These are phyloP conservation scores for Colletotrichum sp. DNA, from an alignment of 2,329 filamentous ascomycete species.

Conservation along the genomic window DNA sequence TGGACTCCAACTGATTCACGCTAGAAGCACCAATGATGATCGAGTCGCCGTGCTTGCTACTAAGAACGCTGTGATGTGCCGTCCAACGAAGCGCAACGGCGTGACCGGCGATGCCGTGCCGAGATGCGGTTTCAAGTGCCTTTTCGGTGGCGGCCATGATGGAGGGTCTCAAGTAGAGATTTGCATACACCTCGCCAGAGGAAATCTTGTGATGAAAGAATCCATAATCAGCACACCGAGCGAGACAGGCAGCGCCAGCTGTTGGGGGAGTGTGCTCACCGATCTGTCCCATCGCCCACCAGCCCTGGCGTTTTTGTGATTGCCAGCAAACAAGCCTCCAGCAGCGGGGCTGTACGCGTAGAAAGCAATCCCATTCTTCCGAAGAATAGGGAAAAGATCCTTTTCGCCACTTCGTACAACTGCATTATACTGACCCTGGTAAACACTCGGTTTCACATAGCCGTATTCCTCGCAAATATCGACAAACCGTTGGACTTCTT, in stretches of 20 bases:
- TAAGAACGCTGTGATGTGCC: conserved; percentile 37
- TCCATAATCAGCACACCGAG: neutral
- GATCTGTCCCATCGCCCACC: conserved; percentile 28
- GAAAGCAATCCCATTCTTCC: conserved; percentile 46
- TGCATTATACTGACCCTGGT: conserved; percentile 54
- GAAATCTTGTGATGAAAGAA: neutral
- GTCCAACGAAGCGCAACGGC: conserved; percentile 47
- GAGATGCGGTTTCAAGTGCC: conserved; percentile 28
- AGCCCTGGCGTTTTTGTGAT: conserved; percentile 22
- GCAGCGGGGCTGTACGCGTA: conserved; percentile 46
- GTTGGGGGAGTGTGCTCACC: conserved; percentile 14
- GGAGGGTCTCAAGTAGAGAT: conserved; percentile 30
- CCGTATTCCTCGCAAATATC: conserved; percentile 45
- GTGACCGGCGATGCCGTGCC: conserved; percentile 41
- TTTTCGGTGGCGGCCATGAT: conserved; percentile 31
- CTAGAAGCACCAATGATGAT: conserved; percentile 41
- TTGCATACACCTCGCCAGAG: conserved; percentile 28
- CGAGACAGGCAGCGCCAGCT: neutral
- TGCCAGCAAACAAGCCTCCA: conserved; percentile 24
- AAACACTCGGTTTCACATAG: conserved; percentile 47
- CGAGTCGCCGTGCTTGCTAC: conserved; percentile 34
- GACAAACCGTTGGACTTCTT: conserved; percentile 47
- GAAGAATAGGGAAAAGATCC: conserved; percentile 45
- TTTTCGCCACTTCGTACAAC: conserved; percentile 46
- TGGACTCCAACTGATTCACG: conserved; percentile 37